Evolutionary conservation across 768 basidiomycete genomes (phyloP).

Genomic region (Cystofilobasidium bisporidii): DNA sequence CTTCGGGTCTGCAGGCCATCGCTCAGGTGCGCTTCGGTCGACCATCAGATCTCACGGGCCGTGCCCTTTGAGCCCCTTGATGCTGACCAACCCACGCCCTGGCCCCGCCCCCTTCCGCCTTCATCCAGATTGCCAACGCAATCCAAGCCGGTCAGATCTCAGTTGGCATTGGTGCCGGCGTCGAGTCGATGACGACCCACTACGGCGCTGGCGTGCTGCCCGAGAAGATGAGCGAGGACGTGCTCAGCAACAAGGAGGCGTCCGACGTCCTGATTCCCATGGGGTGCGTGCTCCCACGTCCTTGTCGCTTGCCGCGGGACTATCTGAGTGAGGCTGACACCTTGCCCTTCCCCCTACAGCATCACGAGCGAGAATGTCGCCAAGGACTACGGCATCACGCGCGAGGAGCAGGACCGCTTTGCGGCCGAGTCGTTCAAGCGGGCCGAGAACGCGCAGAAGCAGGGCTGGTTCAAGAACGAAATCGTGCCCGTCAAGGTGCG

Average conservation of each 20-base stretch:
- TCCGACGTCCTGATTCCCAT: conserved; percentile 61
- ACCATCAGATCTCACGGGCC: too few relatives aligned
- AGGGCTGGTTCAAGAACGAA: conserved; percentile 70
- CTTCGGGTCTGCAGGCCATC: conserved; percentile 72
- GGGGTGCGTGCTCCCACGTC: too few relatives aligned
- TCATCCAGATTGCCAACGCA: conserved; percentile 55
- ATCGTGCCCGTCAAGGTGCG: conserved; percentile 63
- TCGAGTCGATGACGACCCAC: conserved; percentile 51
- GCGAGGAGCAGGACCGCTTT: conserved; percentile 71
- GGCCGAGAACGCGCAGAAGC: conserved; percentile 67
- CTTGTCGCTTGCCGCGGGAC: too few relatives aligned
- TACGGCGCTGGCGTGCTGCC: conserved; percentile 44
- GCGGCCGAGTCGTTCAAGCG: conserved; percentile 79
- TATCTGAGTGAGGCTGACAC: too few relatives aligned
- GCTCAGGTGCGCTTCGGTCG: conserved; percentile 43
- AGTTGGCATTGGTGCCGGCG: conserved; percentile 60
- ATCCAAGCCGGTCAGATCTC: conserved; percentile 73
- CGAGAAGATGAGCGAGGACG: conserved; percentile 46
- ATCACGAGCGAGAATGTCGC: conserved; percentile 51
- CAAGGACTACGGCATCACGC: conserved; percentile 60
- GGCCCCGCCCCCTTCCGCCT: not conserved
- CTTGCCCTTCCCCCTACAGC: too few relatives aligned
- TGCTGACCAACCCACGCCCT: not conserved
- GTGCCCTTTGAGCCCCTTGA: not conserved
- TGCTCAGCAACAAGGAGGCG: conserved; percentile 48